Percentiles rank a stretch among this genome's conserved stretches.
These are phyloP conservation scores for Cryptococcus amylolentus DNA, from an alignment of 1,284 basidiomycete genomes.

Conservation along the genomic window DNA sequence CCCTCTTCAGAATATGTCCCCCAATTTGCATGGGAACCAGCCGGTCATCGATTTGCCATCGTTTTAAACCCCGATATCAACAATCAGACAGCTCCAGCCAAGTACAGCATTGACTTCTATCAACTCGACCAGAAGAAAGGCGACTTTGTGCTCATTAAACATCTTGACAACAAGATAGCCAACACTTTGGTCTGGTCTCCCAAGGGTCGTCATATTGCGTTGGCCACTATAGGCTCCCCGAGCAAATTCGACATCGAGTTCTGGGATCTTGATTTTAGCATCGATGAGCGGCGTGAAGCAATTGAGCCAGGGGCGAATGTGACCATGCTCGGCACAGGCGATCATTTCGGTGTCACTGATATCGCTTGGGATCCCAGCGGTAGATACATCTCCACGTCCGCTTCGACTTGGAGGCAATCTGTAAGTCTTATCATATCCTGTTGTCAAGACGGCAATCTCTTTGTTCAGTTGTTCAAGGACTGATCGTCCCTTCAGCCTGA, in stretches of 20 bases:
- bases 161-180: conserved; percentile 78
- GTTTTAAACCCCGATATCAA: conserved; percentile 94
- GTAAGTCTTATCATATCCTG: conserved; percentile 53
- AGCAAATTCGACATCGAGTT: conserved; percentile 98
- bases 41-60: conserved; percentile 92
- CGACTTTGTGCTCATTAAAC: conserved; percentile 85
- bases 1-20: conserved; percentile 74
- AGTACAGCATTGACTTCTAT: conserved; percentile 96
- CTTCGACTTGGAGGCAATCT: conserved; percentile 91
- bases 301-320: conserved; percentile 80
- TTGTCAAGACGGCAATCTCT: no score
- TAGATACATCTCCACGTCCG: conserved; percentile 87
- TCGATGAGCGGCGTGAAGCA: conserved; percentile 64
- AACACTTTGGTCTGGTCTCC: conserved; percentile 99
- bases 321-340: conserved; percentile 75
- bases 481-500: conserved; percentile 63
- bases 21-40: conserved; percentile 98
- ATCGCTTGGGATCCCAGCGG: conserved; percentile 99
- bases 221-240: conserved; percentile 91
- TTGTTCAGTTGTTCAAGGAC: background rate
- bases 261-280: conserved; percentile 94
- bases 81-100: conserved; percentile 76
- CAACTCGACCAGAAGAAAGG: conserved; percentile 96
- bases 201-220: conserved; percentile 89
- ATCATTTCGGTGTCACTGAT: conserved; percentile 97